phyloP scores from a whole-genome alignment of 129 eudicot species.

The Flaveria sonorensis region DNA sequence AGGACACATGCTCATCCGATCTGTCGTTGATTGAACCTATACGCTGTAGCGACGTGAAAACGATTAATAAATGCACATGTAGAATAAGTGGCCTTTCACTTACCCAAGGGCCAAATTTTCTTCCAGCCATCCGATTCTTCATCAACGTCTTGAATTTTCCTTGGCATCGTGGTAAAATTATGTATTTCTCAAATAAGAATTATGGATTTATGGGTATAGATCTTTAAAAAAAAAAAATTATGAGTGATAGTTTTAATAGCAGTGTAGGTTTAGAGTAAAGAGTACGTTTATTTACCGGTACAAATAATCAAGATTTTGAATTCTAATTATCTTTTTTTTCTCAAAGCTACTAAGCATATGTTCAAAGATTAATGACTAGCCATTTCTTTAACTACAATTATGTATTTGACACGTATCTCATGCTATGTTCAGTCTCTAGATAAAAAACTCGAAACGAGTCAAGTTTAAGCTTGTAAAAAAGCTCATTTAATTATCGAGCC shows the following conservation, averaged over 20 bases:
- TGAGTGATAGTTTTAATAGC: no score
- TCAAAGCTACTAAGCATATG: not conserved
- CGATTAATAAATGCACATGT: slow-evolving; percentile 38
- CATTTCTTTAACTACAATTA: not conserved
- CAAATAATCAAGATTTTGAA: not conserved
- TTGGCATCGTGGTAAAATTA: no score
- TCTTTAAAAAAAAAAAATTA: no score
- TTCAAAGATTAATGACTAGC: not conserved
- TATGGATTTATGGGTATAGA: no score
- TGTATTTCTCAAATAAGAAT: no score
- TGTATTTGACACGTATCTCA: slow-evolving; percentile 16
- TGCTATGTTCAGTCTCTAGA: slow-evolving; percentile 17
- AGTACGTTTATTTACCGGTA: no score
- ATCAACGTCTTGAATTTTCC: slow-evolving; percentile 9
- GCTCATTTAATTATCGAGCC: no score
- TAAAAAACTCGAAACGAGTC: no score
- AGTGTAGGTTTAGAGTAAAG: no score
- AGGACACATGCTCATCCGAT: slow-evolving; percentile 31
- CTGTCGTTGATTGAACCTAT: slow-evolving; percentile 33
- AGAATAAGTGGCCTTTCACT: slow-evolving; percentile 24
- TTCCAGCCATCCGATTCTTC: slow-evolving; percentile 34
- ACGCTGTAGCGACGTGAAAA: slow-evolving; percentile 21
- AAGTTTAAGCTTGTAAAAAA: no score
- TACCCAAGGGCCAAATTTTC: slow-evolving; percentile 35
- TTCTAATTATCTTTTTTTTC: not conserved